Evolutionary conservation across 108 stramenopile genomes (phyloP), one percentile per base, ranked within the genome.

Genomic region (Epithemia pelagica): DNA sequence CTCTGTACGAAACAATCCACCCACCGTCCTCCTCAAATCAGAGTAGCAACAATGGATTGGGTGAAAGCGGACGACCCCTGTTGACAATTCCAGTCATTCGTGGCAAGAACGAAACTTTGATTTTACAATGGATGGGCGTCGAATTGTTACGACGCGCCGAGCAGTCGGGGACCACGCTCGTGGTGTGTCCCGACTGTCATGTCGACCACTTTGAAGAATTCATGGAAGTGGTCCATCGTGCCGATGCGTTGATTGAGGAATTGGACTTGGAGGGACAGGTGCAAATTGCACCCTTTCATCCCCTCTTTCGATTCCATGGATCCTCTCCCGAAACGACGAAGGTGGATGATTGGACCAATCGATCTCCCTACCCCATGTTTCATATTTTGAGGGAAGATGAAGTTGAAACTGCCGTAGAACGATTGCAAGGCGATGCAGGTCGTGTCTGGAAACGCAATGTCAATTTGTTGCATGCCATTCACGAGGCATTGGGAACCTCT

Each of bases 281-380:
- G 10, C 91, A 92, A 59, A 61, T 92, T 21, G 91, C 88, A 10
- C 83, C 88, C 7, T 92, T 92, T 65, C 91, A 92, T 71, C 91
- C 91, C 8, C 28, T 72, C 26, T 92, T 89, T 79, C 67, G 74
- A 0, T 91, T 91, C 71, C 51, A 72, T 56, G 74, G 70, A 19
- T 54, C 56, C 30, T 65, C 58, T 20, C 72, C 23, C 10, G 71
- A 66, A 3, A 72, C 73, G 0, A 15, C 5, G 15, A 73, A 66
- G 15, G 54, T 89, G 23, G 91, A 89, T 32, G 83, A 89, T 68
- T 82, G 71, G 28, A 92, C 88, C 0, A 89, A 92, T 63, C 77
- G 91, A 25, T 76, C 80, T 23, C 91, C 91, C 2, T 89, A 77
- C 70, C 88, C 91, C 1, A 84, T 88, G 26, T 92, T 92, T 71